A percentile compares a stretch with the other conserved stretches of the same genome.
phyloP scores from a whole-genome alignment of 2,329 filamentous ascomycete species.

The Scedosporium boydii region DNA sequence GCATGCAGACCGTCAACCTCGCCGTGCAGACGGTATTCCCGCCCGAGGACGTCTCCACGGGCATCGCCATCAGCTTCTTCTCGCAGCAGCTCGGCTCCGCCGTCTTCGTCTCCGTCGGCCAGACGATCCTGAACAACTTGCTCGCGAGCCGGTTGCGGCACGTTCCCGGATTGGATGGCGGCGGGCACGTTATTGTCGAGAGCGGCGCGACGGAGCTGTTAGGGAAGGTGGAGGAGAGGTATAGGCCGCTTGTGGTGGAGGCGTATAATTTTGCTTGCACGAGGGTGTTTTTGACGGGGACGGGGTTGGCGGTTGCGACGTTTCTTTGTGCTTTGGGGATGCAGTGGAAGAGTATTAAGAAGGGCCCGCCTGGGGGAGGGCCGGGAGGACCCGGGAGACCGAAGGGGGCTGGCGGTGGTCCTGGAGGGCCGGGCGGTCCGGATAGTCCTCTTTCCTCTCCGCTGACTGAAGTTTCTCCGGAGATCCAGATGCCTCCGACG shows the following conservation, averaged over 20 bases:
- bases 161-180: slow-evolving; percentile 33
- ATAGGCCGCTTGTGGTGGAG: slow-evolving; percentile 40
- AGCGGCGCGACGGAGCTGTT: slow-evolving; percentile 53
- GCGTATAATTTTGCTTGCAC: slow-evolving; percentile 59
- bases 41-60: slow-evolving; percentile 42
- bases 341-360: slow-evolving; percentile 62
- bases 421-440: not conserved
- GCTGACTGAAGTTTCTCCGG: not conserved
- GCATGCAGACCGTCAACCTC: slow-evolving; percentile 48
- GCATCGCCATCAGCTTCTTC: slow-evolving; percentile 48
- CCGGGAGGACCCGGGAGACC: not conserved
- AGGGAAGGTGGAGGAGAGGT: slow-evolving; percentile 36
- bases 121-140: slow-evolving; percentile 40
- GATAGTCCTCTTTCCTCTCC: not conserved
- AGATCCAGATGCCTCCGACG: not conserved
- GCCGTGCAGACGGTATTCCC: slow-evolving; percentile 46
- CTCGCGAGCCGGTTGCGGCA: slow-evolving; percentile 27
- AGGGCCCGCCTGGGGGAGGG: slow-evolving; percentile 14
- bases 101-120: slow-evolving; percentile 47
- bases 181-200: slow-evolving; percentile 28
- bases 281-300: slow-evolving; percentile 51
- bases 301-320: slow-evolving; percentile 45
- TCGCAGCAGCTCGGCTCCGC: slow-evolving; percentile 50
- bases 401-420: not conserved
- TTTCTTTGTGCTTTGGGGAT: slow-evolving; percentile 49